phyloP scores from a whole-genome alignment of 2,329 filamentous ascomycete species.

The Sporothrix curviconia region DNA sequence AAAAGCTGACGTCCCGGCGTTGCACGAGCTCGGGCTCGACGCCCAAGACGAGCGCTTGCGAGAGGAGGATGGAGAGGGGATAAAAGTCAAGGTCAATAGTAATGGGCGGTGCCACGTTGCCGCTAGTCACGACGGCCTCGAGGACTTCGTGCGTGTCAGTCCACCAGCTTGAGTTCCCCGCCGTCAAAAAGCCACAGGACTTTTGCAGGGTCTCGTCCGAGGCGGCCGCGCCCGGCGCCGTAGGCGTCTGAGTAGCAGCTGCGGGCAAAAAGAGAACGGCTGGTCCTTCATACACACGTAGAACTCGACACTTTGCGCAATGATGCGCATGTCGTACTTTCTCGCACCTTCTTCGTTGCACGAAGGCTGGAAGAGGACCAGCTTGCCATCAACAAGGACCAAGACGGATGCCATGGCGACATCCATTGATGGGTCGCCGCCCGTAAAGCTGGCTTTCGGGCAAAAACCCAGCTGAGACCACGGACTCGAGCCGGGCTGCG shows the following conservation, averaged over 20 bases:
- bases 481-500: slow-evolving; percentile 86
- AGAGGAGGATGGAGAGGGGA: slow-evolving; percentile 77
- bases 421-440: slow-evolving; percentile 92
- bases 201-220: slow-evolving; percentile 57
- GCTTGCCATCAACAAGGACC: slow-evolving; percentile 94
- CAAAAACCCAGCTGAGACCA: slow-evolving; percentile 89
- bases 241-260: background rate
- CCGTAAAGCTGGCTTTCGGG: slow-evolving; percentile 81
- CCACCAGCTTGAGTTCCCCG: slow-evolving; percentile 77
- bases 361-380: slow-evolving; percentile 84
- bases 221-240: slow-evolving; percentile 14
- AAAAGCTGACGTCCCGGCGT: slow-evolving; percentile 83
- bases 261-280: slow-evolving; percentile 34
- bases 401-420: slow-evolving; percentile 88
- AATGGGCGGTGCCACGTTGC: slow-evolving; percentile 68
- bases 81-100: slow-evolving; percentile 90
- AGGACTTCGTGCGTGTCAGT: slow-evolving; percentile 80
- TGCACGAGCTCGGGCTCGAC: slow-evolving; percentile 92
- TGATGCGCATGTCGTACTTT: slow-evolving; percentile 97
- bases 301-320: slow-evolving; percentile 93
- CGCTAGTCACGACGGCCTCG: slow-evolving; percentile 54
- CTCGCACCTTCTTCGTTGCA: slow-evolving; percentile 74
- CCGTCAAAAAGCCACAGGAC: slow-evolving; percentile 96
- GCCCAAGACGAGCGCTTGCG: slow-evolving; percentile 83
- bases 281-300: slow-evolving; percentile 90